Conservation (phyloP, 345 rosid genomes). For the Kernera saxatilis region DNA sequence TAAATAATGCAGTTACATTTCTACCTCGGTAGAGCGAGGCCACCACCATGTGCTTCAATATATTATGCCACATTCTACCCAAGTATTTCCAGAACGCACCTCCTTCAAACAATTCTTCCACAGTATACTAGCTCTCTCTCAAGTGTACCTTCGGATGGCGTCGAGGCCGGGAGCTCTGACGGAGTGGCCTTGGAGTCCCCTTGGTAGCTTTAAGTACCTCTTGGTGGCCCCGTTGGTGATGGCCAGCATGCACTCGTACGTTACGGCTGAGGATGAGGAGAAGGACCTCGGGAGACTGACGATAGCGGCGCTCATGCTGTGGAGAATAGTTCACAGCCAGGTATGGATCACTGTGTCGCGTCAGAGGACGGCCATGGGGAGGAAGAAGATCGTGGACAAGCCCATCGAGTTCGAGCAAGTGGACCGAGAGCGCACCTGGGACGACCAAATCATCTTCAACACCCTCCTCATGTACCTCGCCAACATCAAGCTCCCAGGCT, state of each 20-base stretch:
- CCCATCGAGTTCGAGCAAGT: constrained; percentile 77
- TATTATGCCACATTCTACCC: background rate
- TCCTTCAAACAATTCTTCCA: background rate
- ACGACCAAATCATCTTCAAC: constrained; percentile 33
- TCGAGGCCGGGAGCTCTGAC: constrained; percentile 58
- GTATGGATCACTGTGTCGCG: constrained; percentile 65
- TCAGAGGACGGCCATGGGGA: constrained; percentile 54
- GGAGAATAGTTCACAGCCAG: constrained; percentile 64
- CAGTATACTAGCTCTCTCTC: background rate
- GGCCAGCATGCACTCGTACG: constrained; percentile 31
- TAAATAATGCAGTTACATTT: background rate
- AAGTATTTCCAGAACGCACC: background rate
- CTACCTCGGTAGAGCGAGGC: background rate
- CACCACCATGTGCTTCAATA: background rate
- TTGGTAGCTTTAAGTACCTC: constrained; percentile 59
- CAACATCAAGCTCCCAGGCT: constrained; percentile 13
- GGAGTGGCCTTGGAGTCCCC: constrained; percentile 64
- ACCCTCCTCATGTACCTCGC: constrained; percentile 29
- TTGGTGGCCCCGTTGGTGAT: constrained; percentile 43
- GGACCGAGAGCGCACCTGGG: constrained; percentile 61
- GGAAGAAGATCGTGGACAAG: constrained; percentile 51
- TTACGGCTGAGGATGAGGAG: constrained; percentile 24
- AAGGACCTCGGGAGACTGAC: constrained; percentile 35
- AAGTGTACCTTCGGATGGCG: constrained; percentile 37
- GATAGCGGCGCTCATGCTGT: constrained; percentile 38